Conservation (phyloP, 139 green algal species). For the Trebouxia sp. region DNA sequence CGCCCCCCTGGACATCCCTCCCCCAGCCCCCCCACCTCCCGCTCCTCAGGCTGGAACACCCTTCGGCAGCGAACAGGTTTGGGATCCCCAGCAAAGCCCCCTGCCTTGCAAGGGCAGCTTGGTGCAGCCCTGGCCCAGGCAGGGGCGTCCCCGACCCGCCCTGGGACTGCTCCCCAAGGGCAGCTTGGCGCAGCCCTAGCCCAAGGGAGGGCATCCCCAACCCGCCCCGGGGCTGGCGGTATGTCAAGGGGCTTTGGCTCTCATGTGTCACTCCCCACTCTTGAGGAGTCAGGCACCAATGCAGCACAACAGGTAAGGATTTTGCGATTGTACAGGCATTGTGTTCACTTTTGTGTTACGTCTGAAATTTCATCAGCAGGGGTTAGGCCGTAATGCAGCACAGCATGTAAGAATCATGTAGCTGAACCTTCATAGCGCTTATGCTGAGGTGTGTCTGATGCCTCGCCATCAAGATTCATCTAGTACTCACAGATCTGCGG, state of each 20-base stretch:
- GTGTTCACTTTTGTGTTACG: not conserved
- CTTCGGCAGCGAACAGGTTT: not conserved
- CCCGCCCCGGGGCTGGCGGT: not conserved
- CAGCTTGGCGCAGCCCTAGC: not conserved
- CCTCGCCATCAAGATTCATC: too few species aligned
- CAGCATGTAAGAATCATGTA: too few species aligned
- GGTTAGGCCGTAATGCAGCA: too few species aligned
- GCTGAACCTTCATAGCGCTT: too few species aligned
- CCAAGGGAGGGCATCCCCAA: not conserved
- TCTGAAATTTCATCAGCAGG: too few species aligned
- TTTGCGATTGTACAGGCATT: not conserved
- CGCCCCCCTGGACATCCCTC: slow-evolving; percentile 5
- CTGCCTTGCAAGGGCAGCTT: too few species aligned
- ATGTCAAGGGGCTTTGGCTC: not conserved
- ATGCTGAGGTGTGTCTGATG: too few species aligned
- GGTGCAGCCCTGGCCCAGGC: not conserved
- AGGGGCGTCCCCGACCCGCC: too few species aligned
- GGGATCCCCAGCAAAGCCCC: not conserved
- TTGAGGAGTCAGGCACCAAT: not conserved
- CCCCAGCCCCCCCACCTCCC: not conserved
- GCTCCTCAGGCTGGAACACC: not conserved
- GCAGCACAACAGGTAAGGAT: not conserved
- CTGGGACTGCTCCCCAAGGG: too few species aligned
- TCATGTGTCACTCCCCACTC: not conserved
- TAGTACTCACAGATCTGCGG: too few species aligned